Base-by-base conservation (phyloP, 1,139 yeast genomes). In the Blastobotrys proliferans region DNA sequence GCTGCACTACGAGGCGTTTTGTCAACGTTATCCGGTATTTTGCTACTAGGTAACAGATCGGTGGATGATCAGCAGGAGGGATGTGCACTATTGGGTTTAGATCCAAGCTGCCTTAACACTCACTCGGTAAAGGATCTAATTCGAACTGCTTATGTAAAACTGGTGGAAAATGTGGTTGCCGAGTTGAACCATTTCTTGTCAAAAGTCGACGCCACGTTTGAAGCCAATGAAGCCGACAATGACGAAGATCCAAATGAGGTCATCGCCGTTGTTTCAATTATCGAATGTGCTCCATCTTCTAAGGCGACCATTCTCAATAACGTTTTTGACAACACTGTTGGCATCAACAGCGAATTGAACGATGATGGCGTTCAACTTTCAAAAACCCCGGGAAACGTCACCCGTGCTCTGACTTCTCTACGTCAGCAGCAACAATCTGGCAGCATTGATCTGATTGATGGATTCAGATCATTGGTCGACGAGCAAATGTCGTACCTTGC, bases 71-170 rank as follows among this genome's bases (percentile, higher is more conserved):
- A 62, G 5, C 67, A 67, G 19, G 71, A 67, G 36, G 71, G 70
- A 17, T 69, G 69, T 1, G 56, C 68, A 1, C 52, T 67, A 17
- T 54, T 67, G 20, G 71, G 71, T 11, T 57, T 67, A 11, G 66
- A 63, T 37, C 67, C 66, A 2, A 38, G 41, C 11, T 47, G 54
- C 11, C 59, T 57, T 13, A 44, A 55, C 3, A 51, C 51, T 16
- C 54, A 62, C 37, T 49, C 63, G 1, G 47, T 61, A 1, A 58
- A 59, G 9, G 60, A 64, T 44, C 58, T 67, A 21, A 60, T 67
- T 18, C 45, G 57, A 6, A 58, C 68, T 1, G 50, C 67, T 0
- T 67, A 66, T 49, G 51, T 53, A 4, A 49, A 63, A 1, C 54
- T 67, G 24, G 54, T 67, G 20, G 55, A 58, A 29, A 55, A 56